Conservation (phyloP, 768 basidiomycete species). For the Coprinopsis cinerea region DNA sequence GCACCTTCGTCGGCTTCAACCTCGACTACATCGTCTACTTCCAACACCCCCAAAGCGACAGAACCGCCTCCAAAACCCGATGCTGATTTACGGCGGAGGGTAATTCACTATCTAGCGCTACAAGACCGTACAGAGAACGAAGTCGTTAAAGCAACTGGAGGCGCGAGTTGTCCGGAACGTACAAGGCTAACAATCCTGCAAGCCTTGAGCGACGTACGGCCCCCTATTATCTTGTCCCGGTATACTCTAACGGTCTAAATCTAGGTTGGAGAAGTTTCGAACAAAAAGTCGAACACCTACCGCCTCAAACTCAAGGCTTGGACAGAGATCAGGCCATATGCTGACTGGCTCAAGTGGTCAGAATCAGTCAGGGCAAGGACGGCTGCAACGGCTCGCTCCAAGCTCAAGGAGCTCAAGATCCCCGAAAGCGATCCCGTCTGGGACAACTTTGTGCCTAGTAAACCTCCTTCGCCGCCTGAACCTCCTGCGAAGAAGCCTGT, state of each 20-base stretch:
- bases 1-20: conserved; percentile 22
- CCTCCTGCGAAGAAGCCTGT: too few species aligned
- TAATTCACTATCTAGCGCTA: conserved; percentile 50
- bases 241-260: conserved; percentile 1
- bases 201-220: neutral
- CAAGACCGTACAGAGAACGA: conserved; percentile 45
- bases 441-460: conserved; percentile 50
- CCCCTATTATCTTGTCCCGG: conserved; percentile 15
- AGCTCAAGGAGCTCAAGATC: conserved; percentile 45
- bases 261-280: conserved; percentile 47
- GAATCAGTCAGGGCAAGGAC: conserved; percentile 44
- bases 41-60: conserved; percentile 15
- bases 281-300: conserved; percentile 36
- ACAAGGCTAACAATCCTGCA: conserved; percentile 38
- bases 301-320: conserved; percentile 51
- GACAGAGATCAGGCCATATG: conserved; percentile 65
- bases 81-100: conserved; percentile 29
- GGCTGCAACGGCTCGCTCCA: conserved; percentile 45
- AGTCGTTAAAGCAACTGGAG: conserved; percentile 43
- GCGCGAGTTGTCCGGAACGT: conserved; percentile 26
- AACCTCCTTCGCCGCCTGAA: conserved; percentile 18
- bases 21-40: too few species aligned
- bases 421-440: conserved; percentile 59
- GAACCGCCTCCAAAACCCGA: conserved; percentile 22
- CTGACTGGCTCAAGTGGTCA: conserved; percentile 49